phyloP scores from a whole-genome alignment of 805 yeast species.

The Yarrowia porcina region DNA sequence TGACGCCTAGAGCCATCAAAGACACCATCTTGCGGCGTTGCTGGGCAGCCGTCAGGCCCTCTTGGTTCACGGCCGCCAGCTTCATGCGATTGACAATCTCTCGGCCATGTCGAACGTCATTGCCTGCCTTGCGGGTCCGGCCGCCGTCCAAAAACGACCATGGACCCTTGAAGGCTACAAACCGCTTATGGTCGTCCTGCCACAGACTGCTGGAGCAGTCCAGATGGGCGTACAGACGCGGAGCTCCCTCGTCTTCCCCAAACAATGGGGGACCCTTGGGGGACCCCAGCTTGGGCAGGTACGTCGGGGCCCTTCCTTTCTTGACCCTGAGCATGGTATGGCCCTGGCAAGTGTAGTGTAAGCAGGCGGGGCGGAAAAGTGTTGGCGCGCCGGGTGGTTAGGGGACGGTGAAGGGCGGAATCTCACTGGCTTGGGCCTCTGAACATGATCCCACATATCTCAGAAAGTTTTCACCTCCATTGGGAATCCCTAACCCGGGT shows the following conservation, averaged over 20 bases:
- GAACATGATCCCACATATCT: constrained; percentile 9
- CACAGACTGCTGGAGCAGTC: neutral
- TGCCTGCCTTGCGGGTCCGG: neutral
- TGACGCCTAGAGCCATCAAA: constrained; percentile 1
- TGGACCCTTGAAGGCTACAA: constrained; percentile 4
- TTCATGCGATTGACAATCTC: neutral
- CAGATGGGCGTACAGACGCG: neutral
- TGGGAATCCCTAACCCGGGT: constrained; percentile 11
- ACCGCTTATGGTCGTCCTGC: constrained; percentile 21
- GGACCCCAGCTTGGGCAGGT: neutral
- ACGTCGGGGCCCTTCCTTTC: neutral
- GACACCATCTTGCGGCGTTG: neutral
- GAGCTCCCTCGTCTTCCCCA: neutral
- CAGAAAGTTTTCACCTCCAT: constrained; percentile 8
- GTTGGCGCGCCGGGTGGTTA: too few species aligned
- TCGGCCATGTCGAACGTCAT: neutral
- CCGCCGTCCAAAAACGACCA: constrained; percentile 21
- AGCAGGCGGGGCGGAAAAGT: neutral
- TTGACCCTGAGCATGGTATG: constrained; percentile 20
- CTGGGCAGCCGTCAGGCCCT: neutral
- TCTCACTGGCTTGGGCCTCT: too few species aligned
- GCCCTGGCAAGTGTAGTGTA: too few species aligned
- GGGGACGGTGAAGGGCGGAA: too few species aligned
- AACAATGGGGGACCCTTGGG: neutral
- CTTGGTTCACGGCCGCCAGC: neutral